These are phyloP conservation scores for Homolaphlyctis polyrhiza DNA, from an alignment of 371 early-diverging fungal genomes.

Conservation along the genomic window DNA sequence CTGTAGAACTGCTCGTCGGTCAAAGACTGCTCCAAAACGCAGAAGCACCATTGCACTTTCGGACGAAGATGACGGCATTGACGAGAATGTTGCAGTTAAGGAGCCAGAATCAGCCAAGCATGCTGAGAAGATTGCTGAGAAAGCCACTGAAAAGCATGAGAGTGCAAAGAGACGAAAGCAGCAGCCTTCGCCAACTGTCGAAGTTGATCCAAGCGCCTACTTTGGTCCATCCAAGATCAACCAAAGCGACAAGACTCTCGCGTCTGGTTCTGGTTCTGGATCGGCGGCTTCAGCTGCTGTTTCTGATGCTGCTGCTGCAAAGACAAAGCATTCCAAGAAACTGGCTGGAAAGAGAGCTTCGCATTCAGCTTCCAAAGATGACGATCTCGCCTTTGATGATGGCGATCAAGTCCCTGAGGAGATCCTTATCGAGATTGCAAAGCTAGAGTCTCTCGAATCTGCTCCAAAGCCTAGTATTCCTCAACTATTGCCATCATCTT, in stretches of 20 bases:
- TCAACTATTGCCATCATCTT: not conserved
- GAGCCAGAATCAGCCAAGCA: not conserved
- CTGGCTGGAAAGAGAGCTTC: not conserved
- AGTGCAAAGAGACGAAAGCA: constrained; percentile 10
- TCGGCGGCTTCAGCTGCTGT: not conserved
- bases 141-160: not conserved
- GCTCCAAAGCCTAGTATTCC: not conserved
- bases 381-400: not conserved
- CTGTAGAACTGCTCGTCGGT: not conserved
- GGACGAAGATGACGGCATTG: not conserved
- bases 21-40: not conserved
- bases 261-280: not conserved
- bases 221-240: not conserved
- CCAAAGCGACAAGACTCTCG: not conserved
- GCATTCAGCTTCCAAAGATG: not conserved
- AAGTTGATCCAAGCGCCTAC: constrained; percentile 11
- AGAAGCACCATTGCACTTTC: not conserved
- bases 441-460: too few species aligned
- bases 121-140: not conserved
- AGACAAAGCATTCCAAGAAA: not conserved
- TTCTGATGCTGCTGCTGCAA: not conserved
- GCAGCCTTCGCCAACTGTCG: not conserved
- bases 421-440: not conserved
- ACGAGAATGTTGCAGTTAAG: not conserved
- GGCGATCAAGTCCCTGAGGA: not conserved